Percentiles rank a stretch among this genome's conserved stretches.
These are phyloP conservation scores for Oemleria cerasiformis DNA, from an alignment of 306 rosid species.

Conservation along the genomic window DNA sequence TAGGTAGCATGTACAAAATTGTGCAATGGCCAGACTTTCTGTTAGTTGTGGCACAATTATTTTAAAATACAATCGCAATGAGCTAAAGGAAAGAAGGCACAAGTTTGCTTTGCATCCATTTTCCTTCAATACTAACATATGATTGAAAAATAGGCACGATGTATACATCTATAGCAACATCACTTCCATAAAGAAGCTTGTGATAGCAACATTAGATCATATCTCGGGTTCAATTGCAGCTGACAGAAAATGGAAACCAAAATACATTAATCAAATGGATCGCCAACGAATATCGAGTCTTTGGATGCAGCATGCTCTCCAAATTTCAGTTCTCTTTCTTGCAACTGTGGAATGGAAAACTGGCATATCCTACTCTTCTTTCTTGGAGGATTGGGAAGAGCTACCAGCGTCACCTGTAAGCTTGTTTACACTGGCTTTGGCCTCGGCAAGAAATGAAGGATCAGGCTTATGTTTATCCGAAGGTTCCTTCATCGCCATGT, in stretches of 20 bases:
- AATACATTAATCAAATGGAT: background rate
- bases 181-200: background rate
- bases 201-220: background rate
- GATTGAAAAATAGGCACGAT: background rate
- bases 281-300: background rate
- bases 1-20: background rate
- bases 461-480: constrained; percentile 72
- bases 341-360: background rate
- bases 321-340: background rate
- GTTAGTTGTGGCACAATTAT: background rate
- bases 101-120: background rate
- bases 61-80: background rate
- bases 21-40: too few species aligned
- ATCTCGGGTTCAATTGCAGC: background rate
- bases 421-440: constrained; percentile 72
- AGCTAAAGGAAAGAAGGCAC: background rate
- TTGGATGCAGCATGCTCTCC: background rate
- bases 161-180: background rate
- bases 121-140: background rate
- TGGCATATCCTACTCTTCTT: constrained; percentile 48
- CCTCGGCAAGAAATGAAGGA: constrained; percentile 72
- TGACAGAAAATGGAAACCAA: background rate
- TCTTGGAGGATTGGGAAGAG: constrained; percentile 51
- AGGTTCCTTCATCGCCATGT: constrained; percentile 86
- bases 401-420: constrained; percentile 32